Evolutionary conservation across 345 rosid species (phyloP), one percentile per base, ranked within the genome.

Genomic region (Gossypium australe): DNA sequence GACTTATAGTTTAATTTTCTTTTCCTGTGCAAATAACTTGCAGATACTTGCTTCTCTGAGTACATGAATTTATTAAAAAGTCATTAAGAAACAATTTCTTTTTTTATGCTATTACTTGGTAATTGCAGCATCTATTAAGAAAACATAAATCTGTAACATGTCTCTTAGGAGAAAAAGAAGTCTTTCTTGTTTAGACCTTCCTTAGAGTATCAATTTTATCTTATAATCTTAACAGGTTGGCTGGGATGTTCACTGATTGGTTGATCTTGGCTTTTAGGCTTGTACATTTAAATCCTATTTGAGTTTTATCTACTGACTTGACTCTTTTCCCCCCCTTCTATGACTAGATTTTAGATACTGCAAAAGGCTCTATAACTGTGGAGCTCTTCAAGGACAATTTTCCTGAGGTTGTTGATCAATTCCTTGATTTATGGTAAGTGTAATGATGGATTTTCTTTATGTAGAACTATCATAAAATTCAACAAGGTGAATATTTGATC

Each of bases 341-440:
- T 78, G 56, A 45, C 68, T 77, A 90, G 96, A 72, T 85, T 83
- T 72, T 91, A 45, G 82, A 84, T 43, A 91, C 93, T 22, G 85
- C 86, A n/a, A 91, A 86, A 78, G 96, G 96, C 64, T 80, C 77
- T 17, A 71, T 91, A 60, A 85, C 88, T 10, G 88, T 91, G 77
- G 89, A 91, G 73, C 84, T 91, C 18, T 81, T 81, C 85, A 89
- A 86, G 81, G 87, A 85, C 80, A 65, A 85, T 63, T 83, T 90
- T 73, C 88, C 92, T 9, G 84, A 27, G 57, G 81, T 87, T 67
- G 90, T 90, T 77, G 89, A 90, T 74, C 83, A 90, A 48, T 90
- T 90, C 81, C 74, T 89, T 78, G 86, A 82, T 58, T 76, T 89
- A 74, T 80, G 88, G 96, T 85, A 64, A 79, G 81, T 77, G 4